Evolutionary conservation across 768 basidiomycete species (phyloP), one percentile per base, ranked within the genome.

Genomic region (Termitomyces sp.): DNA sequence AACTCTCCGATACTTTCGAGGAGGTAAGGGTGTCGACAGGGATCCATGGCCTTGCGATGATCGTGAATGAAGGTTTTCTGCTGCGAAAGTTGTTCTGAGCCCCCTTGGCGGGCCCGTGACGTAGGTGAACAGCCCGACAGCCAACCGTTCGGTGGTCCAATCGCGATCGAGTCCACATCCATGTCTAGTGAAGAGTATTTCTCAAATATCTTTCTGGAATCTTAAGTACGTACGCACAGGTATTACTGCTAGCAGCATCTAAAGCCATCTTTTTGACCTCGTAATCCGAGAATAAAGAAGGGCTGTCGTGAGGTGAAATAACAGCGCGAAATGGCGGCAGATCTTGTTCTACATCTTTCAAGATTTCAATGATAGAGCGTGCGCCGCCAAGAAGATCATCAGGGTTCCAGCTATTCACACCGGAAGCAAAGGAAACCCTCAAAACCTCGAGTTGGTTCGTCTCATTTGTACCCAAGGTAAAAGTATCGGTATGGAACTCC

Each of bases 1-100:
- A 79, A 81, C 25, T 77, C 73, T 0, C 79, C 81, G 57, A 81
- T 76, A 0, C 70, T 66, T 43, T 74, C 72, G 37, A 76, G 60
- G 32, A 73, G 57, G 32, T 68, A 55, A 34, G 74, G 73, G 47
- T 79, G 73, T 15, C 68, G 54, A 64, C 79, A 81, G 0, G 77
- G 74, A 57, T 78, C 68, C 77, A 79, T 79, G 53, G 71, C 67
- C 40, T 68, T 66, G 4, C 60, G 67, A 65, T 79, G 78, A 59
- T 79, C 71, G 57, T 74, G 65, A 52, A 80, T 77, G 63, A 80
- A 81, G 1, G 72, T 68, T 56, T 71, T 70, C 37, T 54, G 7
- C 46, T 43, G 10, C 34, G 57, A 17, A 59, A 61, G 9, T 49
- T 68, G 5, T 52, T 60, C 25, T 60, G 38, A 40, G 51, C 60